These are phyloP conservation scores for Punica granatum DNA, from an alignment of 345 rosid species.

Conservation along the genomic window DNA sequence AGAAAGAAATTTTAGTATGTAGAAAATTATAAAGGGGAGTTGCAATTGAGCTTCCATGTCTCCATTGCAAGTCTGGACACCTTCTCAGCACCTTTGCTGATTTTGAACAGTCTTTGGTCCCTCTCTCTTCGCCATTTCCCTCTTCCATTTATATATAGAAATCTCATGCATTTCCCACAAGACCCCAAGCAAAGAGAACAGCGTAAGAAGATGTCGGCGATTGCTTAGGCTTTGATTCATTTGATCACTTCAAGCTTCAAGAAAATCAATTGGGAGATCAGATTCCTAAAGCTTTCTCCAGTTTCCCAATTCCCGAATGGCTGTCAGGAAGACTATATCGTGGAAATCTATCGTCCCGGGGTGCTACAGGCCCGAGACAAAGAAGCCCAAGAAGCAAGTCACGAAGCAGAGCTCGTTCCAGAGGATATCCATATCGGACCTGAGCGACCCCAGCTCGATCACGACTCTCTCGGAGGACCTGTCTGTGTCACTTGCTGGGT, in stretches of 20 bases:
- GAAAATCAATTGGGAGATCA: background rate
- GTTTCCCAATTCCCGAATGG: slow-evolving; percentile 23
- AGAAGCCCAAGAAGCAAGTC: slow-evolving; percentile 25
- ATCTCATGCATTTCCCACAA: background rate
- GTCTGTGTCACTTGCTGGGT: slow-evolving; percentile 67
- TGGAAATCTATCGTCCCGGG: slow-evolving; percentile 47
- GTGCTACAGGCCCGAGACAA: slow-evolving; percentile 26
- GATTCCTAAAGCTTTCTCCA: background rate
- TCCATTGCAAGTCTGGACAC: background rate
- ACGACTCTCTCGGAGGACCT: slow-evolving; percentile 59
- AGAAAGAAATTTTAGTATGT: background rate
- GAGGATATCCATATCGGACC: slow-evolving; percentile 46
- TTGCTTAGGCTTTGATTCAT: slow-evolving; percentile 5
- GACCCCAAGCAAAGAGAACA: background rate
- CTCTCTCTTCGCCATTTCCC: too few species aligned
- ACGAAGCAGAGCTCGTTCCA: slow-evolving; percentile 49
- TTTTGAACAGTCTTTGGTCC: background rate
- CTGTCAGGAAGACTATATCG: slow-evolving; percentile 32
- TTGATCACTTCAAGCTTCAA: background rate
- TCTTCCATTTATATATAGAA: background rate
- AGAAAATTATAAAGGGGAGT: background rate
- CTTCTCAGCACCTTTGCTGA: background rate
- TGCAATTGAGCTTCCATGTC: slow-evolving; percentile 3
- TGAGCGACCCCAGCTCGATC: slow-evolving; percentile 59
- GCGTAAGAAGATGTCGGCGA: background rate